Conservation (phyloP, 2,329 filamentous ascomycete species). For the Alternaria brassicae region DNA sequence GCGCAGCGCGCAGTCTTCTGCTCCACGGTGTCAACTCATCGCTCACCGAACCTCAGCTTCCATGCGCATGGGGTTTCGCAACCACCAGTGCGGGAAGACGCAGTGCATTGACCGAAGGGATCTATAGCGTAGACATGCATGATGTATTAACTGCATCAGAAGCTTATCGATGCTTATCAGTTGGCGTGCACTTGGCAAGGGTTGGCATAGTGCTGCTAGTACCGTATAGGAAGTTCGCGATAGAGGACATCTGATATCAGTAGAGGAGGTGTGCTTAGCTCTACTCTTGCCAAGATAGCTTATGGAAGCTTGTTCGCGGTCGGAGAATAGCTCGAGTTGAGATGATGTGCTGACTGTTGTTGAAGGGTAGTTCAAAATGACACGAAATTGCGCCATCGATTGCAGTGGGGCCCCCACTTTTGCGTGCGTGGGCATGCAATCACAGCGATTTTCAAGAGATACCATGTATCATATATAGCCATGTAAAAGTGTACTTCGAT, state of each 20-base stretch:
- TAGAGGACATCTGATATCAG: neutral
- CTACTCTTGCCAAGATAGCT: neutral
- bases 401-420: neutral
- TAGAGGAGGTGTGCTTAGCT: neutral
- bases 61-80: neutral
- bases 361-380: neutral
- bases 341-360: neutral
- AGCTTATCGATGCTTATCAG: slow-evolving; percentile 14
- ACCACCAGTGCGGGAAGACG: neutral
- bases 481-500: too few species aligned
- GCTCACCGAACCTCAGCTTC: neutral
- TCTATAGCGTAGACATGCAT: neutral
- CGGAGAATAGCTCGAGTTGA: neutral
- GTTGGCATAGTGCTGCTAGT: slow-evolving; percentile 2
- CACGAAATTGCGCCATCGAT: neutral
- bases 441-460: too few species aligned
- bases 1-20: neutral
- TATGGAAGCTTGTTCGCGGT: neutral
- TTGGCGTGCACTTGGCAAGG: slow-evolving; percentile 11
- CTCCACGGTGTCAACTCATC: neutral
- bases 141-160: slow-evolving; percentile 4
- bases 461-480: too few species aligned
- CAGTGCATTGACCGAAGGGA: neutral
- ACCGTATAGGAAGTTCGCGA: slow-evolving; percentile 5
- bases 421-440: neutral